These are phyloP conservation scores for Coelastrella sp. DNA, from an alignment of 139 green algal genomes.

Conservation along the genomic window DNA sequence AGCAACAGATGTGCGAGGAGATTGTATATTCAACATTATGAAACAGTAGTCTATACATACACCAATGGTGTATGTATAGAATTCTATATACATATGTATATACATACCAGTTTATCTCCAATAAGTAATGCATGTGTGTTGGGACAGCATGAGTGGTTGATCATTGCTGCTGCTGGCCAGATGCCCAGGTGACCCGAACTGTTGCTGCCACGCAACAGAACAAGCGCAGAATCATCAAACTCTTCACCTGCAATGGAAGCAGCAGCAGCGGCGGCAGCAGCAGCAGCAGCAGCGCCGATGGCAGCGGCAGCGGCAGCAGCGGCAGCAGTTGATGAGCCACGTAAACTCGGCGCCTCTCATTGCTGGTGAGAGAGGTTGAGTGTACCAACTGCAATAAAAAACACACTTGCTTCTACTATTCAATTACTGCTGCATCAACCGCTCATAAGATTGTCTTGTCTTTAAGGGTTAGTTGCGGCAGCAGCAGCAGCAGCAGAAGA, in stretches of 20 bases:
- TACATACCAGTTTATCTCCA: conserved; percentile 43
- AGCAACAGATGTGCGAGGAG: too few relatives aligned
- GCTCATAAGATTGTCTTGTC: too few relatives aligned
- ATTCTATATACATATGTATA: not conserved
- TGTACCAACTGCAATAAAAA: too few relatives aligned
- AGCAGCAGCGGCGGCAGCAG: not conserved
- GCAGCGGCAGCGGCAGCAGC: not conserved
- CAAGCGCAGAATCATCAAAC: conserved; percentile 56
- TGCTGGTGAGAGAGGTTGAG: too few relatives aligned
- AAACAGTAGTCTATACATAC: too few relatives aligned
- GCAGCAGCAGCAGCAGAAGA: too few relatives aligned
- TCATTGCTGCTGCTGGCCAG: conserved; percentile 57
- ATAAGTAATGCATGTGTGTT: conserved; percentile 33
- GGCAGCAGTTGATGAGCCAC: not conserved
- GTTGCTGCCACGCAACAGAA: conserved; percentile 49
- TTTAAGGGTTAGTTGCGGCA: too few relatives aligned
- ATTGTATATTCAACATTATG: too few relatives aligned
- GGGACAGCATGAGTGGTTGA: conserved; percentile 59
- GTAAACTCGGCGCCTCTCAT: too few relatives aligned
- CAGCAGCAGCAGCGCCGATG: not conserved
- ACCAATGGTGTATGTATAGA: too few relatives aligned
- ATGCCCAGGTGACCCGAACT: conserved; percentile 53
- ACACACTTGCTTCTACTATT: too few relatives aligned
- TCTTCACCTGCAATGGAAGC: conserved; percentile 25
- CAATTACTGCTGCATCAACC: too few relatives aligned